Percentiles rank a stretch among this genome's conserved stretches.
Evolutionary conservation across 2,329 filamentous ascomycete species (phyloP).

Genomic region (Pochonia chlamydosporia): DNA sequence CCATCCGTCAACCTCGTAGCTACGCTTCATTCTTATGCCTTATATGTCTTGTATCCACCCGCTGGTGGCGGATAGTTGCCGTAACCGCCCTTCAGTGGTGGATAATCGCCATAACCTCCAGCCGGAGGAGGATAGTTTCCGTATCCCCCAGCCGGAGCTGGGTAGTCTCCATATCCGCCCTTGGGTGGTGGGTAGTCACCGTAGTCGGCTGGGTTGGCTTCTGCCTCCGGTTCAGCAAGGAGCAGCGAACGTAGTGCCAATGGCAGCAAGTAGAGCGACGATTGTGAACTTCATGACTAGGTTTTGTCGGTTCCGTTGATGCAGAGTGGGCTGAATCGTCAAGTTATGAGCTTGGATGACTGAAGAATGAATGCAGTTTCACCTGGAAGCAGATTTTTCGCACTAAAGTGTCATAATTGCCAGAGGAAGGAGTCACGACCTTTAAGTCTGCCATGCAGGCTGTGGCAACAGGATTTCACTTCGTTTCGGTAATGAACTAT

Average conservation of each 20-base stretch:
- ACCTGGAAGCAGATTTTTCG: too few species aligned
- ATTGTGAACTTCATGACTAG: constrained; percentile 24
- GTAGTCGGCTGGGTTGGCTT: constrained; percentile 1
- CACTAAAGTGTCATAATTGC: neutral
- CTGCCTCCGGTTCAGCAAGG: constrained; percentile 14
- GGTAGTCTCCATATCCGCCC: neutral
- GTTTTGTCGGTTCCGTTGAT: neutral
- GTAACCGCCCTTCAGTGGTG: neutral
- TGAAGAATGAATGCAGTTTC: too few species aligned
- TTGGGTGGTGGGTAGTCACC: neutral
- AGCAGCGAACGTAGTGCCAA: constrained; percentile 18
- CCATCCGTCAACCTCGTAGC: too few species aligned
- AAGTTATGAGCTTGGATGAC: neutral
- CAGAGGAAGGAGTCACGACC: neutral
- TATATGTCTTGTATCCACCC: constrained; percentile 3
- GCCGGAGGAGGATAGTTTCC: constrained; percentile 3
- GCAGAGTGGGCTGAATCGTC: neutral
- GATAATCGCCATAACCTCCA: constrained; percentile 9
- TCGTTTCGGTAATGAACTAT: too few species aligned
- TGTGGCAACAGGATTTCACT: neutral
- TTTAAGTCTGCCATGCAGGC: neutral
- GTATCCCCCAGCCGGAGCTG: neutral
- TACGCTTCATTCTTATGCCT: neutral
- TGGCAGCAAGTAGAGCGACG: constrained; percentile 18
- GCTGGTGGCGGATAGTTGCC: constrained; percentile 1